Conservation (phyloP, 352 stramenopile species). For the Stramenopiles sp. region DNA sequence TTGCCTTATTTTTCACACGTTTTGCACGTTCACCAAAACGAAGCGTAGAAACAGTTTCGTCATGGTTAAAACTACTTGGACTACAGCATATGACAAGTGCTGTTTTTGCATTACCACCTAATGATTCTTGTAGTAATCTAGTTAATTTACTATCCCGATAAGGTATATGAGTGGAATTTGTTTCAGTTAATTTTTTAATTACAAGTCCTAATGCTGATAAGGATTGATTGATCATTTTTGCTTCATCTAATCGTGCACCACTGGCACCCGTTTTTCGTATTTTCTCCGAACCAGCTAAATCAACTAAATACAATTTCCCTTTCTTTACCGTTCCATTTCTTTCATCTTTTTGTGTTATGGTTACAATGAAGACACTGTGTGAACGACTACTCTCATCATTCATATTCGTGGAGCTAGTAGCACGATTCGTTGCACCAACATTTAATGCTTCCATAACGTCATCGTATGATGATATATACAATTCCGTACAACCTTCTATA, state of each 20-base stretch:
- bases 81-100: slow-evolving; percentile 13
- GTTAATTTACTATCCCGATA: slow-evolving; percentile 45
- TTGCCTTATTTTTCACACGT: slow-evolving; percentile 3
- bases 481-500: slow-evolving; percentile 10
- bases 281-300: slow-evolving; percentile 19
- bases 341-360: slow-evolving; percentile 13
- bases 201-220: slow-evolving; percentile 54
- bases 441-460: slow-evolving; percentile 13
- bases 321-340: neutral
- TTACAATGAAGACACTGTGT: slow-evolving; percentile 15
- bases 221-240: slow-evolving; percentile 50
- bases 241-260: slow-evolving; percentile 37
- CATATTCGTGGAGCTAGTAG: slow-evolving; percentile 11
- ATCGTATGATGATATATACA: neutral
- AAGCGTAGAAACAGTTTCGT: slow-evolving; percentile 16
- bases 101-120: slow-evolving; percentile 17
- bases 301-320: slow-evolving; percentile 14
- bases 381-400: slow-evolving; percentile 12
- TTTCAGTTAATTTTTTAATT: slow-evolving; percentile 27
- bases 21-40: slow-evolving; percentile 23
- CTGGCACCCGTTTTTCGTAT: slow-evolving; percentile 24
- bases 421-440: neutral
- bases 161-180: slow-evolving; percentile 35
- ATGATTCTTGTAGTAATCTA: slow-evolving; percentile 26
- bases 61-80: slow-evolving; percentile 6